These are phyloP conservation scores for Botrytis paeoniae DNA, from an alignment of 2,329 filamentous ascomycete genomes.

Conservation along the genomic window DNA sequence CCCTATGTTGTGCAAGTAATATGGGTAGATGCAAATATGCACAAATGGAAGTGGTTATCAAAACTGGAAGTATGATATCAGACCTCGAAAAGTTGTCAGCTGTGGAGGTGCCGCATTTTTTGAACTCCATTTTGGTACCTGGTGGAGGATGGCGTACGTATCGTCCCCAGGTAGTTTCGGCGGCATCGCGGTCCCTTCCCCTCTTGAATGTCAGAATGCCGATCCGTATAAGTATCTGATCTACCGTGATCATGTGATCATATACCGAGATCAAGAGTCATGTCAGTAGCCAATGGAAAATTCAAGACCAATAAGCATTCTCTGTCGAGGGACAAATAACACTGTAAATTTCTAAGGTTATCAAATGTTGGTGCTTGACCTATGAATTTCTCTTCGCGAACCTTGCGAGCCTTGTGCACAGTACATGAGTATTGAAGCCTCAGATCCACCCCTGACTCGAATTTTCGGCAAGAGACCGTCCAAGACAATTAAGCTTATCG, in stretches of 20 bases:
- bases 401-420: neutral
- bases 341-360: neutral
- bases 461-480: neutral
- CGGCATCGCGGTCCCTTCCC: conserved; percentile 15
- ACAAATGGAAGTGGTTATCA: neutral
- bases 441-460: neutral
- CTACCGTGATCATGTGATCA: conserved; percentile 12
- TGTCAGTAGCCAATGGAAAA: neutral
- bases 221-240: conserved; percentile 5
- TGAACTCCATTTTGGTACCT: neutral
- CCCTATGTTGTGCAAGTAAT: neutral
- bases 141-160: conserved; percentile 6
- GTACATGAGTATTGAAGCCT: neutral
- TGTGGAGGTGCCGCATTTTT: conserved; percentile 13
- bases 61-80: conserved; percentile 17
- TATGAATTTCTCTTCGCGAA: neutral
- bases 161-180: conserved; percentile 10
- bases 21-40: neutral
- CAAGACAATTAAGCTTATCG: conserved; percentile 16
- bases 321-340: neutral
- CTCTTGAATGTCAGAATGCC: neutral
- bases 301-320: neutral
- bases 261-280: neutral
- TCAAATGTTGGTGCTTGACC: no score
- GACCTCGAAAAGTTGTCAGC: neutral